These are phyloP conservation scores for Setaria viridis DNA, from an alignment of 202 grass and related monocot species.

Conservation along the genomic window DNA sequence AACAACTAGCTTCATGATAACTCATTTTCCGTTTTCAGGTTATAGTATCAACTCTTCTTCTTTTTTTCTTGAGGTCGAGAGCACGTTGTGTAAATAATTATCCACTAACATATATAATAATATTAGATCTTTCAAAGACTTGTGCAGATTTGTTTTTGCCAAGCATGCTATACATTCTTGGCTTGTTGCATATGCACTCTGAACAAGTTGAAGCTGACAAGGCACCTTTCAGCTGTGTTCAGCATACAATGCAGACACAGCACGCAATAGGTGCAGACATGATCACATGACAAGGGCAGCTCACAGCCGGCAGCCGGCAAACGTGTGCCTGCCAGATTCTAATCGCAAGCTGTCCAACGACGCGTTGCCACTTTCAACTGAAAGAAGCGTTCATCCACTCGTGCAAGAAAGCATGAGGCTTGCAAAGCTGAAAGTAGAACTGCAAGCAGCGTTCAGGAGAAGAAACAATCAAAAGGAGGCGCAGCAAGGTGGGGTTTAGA, in stretches of 20 bases:
- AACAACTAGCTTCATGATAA: not conserved
- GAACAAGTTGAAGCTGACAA: not conserved
- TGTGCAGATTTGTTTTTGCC: not conserved
- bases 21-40: not conserved
- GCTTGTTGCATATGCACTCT: not conserved
- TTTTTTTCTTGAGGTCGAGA: not conserved
- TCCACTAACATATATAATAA: not conserved
- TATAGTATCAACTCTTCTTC: not conserved
- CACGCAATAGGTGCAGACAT: constrained; percentile 24
- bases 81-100: not conserved
- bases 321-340: not conserved
- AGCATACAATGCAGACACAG: not conserved
- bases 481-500: too few relatives aligned
- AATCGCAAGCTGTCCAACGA: not conserved
- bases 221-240: not conserved
- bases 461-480: too few relatives aligned
- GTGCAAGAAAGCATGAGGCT: not conserved
- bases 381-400: not conserved
- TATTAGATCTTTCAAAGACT: not conserved
- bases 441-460: too few relatives aligned
- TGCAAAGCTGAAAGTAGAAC: too few relatives aligned
- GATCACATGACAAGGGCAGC: not conserved
- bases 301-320: not conserved
- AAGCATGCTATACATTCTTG: not conserved
- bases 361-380: not conserved